Conservation (phyloP, 2,329 filamentous ascomycete genomes). For the Aulographum hederae region DNA sequence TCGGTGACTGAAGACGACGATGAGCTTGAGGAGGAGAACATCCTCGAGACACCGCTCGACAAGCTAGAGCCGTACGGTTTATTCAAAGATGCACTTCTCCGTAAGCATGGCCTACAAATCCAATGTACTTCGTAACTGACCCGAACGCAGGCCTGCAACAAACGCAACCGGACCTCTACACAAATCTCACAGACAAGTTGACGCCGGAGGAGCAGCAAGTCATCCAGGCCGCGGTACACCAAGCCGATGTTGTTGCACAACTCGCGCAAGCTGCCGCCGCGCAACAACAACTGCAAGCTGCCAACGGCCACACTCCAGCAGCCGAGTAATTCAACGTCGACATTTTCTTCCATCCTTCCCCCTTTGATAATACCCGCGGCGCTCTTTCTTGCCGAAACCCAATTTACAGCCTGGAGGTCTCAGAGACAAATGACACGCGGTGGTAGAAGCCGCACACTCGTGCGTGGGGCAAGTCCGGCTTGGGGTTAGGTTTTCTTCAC, state of each 20-base stretch:
- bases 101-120: conserved; percentile 36
- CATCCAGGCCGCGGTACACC: conserved; percentile 59
- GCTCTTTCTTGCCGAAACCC: no score
- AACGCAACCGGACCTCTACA: conserved; percentile 79
- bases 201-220: conserved; percentile 64
- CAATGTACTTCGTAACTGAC: neutral
- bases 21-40: conserved; percentile 76
- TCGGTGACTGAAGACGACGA: conserved; percentile 62
- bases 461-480: no score
- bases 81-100: conserved; percentile 65
- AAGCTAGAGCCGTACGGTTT: conserved; percentile 87
- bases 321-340: no score
- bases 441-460: no score
- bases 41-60: conserved; percentile 87
- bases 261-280: conserved; percentile 11
- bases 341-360: no score
- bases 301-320: neutral
- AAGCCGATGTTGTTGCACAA: conserved; percentile 41
- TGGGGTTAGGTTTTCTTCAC: no score
- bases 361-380: no score
- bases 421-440: no score
- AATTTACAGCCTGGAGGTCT: no score
- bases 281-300: conserved; percentile 9
- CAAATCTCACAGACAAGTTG: conserved; percentile 60
- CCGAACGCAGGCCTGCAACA: conserved; percentile 55